Evolutionary conservation across 106 monocot species (phyloP).

Genomic region (Dioscorea zingiberensis): DNA sequence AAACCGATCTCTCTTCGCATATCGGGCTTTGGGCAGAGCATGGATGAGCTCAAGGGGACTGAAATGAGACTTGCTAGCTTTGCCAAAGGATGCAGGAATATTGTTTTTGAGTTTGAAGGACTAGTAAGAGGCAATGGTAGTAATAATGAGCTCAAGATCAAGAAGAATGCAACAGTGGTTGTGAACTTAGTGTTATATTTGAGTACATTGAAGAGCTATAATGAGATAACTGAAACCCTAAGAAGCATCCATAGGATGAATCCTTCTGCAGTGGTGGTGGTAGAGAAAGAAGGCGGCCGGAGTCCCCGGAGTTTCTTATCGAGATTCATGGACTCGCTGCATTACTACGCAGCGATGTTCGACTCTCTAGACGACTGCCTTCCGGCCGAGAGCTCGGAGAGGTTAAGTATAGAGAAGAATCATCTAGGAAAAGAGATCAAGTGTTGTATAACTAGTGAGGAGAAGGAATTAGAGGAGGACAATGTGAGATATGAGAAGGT

Average conservation of each 20-base stretch:
- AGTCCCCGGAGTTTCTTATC: conserved; percentile 19
- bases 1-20: conserved; percentile 34
- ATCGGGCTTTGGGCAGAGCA: conserved; percentile 36
- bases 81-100: conserved; percentile 36
- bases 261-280: conserved; percentile 40
- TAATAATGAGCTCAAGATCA: neutral
- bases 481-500: conserved; percentile 9
- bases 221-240: conserved; percentile 16
- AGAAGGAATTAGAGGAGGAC: neutral
- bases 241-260: conserved; percentile 17
- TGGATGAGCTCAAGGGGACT: conserved; percentile 36
- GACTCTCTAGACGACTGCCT: conserved; percentile 45
- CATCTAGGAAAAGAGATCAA: conserved; percentile 49
- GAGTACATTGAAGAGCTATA: conserved; percentile 18
- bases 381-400: conserved; percentile 39
- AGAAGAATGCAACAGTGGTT: conserved; percentile 27
- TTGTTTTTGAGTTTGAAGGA: conserved; percentile 44
- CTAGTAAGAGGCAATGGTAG: conserved; percentile 6
- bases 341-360: conserved; percentile 47
- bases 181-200: conserved; percentile 46
- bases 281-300: conserved; percentile 37
- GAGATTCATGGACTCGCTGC: conserved; percentile 31
- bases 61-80: conserved; percentile 35
- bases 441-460: conserved; percentile 4
- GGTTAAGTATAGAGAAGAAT: conserved; percentile 50